Base-by-base conservation (phyloP, 2,329 filamentous ascomycete genomes). In the Tricladium varicosporioides region DNA sequence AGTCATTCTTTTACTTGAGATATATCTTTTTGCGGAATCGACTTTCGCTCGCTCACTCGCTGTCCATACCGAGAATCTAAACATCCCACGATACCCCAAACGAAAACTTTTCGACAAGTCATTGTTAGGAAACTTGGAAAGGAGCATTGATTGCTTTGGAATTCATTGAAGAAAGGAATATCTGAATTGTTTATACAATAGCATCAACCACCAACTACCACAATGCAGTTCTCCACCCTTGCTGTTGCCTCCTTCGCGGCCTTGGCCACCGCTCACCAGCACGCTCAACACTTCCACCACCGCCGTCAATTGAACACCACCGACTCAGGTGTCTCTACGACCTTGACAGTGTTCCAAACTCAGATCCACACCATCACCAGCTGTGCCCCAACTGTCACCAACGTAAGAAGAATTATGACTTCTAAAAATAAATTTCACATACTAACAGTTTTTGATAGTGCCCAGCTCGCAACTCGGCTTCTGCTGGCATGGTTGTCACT, bases 291-390 rank as follows among this genome's bases (percentile, higher is more conserved):
- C 54, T 66, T 68, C 62, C 63, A 70, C 58, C 61, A 61, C 48
- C 64, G 64, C 45, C 64, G 67, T 52, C 40, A 59, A 8, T 51
- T 61, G 47, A 69, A 69, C 57, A 55, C 49, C 22, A 54, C 53
- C 32, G 53, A 52, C 22, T 40, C 51, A 16, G 51, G 43, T 19
- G 48, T 54, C 16, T 62, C 69, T 54, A 76, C 75, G 27, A 77
- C 76, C 64, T 65, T 77, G 62, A 74, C 73, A 44, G 68, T 76
- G 51, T 64, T 68, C 32, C 65, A 70, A 7, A 75, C 73, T 33
- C 62, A 65, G 22, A 58, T 73, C 55, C 64, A 67, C 54, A 76
- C 74, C 50, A 61, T 75, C 60, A 72, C 69, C 52, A 71, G 68
- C 53, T 75, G 74, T 56, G 72, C 73, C 11, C 62, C 73, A 18